Base-by-base conservation (phyloP, 2,329 filamentous ascomycete species). In the Sporothrix sp. region DNA sequence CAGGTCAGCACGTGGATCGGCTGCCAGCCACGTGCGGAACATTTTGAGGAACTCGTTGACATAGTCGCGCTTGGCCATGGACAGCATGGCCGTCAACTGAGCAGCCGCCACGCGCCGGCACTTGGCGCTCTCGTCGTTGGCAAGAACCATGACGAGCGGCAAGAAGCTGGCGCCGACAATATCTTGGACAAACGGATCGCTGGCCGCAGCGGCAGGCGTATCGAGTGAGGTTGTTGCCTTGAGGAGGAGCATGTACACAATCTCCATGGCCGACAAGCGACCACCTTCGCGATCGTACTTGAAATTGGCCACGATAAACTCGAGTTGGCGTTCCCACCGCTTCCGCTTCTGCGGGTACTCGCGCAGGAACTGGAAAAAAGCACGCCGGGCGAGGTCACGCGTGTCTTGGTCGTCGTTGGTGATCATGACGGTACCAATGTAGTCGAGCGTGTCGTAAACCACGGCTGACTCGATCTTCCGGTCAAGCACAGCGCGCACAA, bases 281-380 rank as follows among this genome's bases (percentile, higher is more conserved):
- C 93, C 93, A 54, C 93, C 86, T 58, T 89, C 82, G 60, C 94
- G 82, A 38, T 91, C 81, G 64, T 96, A 98, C 53, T 91, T 84
- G 57, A 98, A 72, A 61, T 98, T 98, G 60, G 87, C 86, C 45
- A 94, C 78, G 44, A 98, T 74, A 63, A 97, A 98, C 51, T 77
- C 81, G 46, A 96, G 76, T 63, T 97, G 91, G 64, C 95, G 95
- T 35, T 79, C 77, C 82, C 93, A 94, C 13, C 93, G 78, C 56
- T 82, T 85, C 66, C 89, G 90, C 60, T 85, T 88, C 64, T 97
- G 93, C 0, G 93, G 91, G 62, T 96, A 98, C 49, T 96, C 89
- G 57, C 90, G 81, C 51, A 98, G 71, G 68, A 98, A 98, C 58
- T 96, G 88, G 65, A 95, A 85, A 66, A 94, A 98, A 13, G 88